Evolutionary conservation across 345 rosid species (phyloP), one percentile per base, ranked within the genome.

Genomic region (Barbarea vulgaris): DNA sequence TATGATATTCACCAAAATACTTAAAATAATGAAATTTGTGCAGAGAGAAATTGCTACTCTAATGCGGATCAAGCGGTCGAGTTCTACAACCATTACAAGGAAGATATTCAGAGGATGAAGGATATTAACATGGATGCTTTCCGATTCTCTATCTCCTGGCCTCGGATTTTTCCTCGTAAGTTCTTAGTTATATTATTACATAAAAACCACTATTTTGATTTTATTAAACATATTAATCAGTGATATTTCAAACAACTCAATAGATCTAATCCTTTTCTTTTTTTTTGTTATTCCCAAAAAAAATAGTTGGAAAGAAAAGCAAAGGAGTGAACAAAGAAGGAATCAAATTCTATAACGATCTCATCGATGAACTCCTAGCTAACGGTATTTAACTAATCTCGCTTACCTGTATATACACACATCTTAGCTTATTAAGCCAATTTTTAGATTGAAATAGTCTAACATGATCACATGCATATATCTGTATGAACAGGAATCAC

Each of bases 121-220:
- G 72, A 59, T 25, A 59, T 85, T 21, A 83, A 84, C 31, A 68
- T 83, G 71, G 82, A 87, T 72, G 78, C 82, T 58, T 85, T 79
- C 58, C 82, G 85, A 76, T 83, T 87, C 54, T 87, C 87, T 42
- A 81, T 87, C 51, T 87, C 88, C 15, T 87, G 90, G 90, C 36
- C 84, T 22, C 67, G 91, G 28, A 51, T 87, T n/a, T 44, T 81
- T 0, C 88, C 88, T n/a, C 55, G 87, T 85, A 81, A 67, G 76
- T 51, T 44, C 9, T 68, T 52, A n/a, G 9, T 42, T 41, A 42
- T 34, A 21, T 17, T 57, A 18, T 34, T 34, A 12, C 19, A 54
- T n/a, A 46, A 14, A 62, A 3, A 30, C 18, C 52, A 47, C 8
- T 24, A 10, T 17, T 31, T 57, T 48, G n/a, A n/a, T 6, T 24